Conservation (phyloP, 495 filamentous ascomycete species). For the Tetracladium setigerum region DNA sequence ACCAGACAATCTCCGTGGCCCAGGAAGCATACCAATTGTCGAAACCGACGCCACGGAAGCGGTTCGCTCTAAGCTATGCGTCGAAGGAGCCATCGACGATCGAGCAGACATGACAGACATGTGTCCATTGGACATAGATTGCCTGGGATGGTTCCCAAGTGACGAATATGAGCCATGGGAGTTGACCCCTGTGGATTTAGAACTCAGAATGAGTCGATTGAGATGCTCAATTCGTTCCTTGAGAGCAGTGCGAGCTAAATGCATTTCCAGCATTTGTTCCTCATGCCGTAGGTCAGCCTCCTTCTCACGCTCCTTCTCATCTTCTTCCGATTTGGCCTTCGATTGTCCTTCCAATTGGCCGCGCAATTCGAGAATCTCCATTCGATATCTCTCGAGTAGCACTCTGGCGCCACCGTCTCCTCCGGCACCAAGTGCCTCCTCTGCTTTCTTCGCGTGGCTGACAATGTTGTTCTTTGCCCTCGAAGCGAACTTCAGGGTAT, state of each 20-base stretch:
- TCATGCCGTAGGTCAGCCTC: slow-evolving; percentile 81
- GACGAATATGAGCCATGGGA: slow-evolving; percentile 61
- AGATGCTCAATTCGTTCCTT: slow-evolving; percentile 98
- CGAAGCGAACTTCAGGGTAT: slow-evolving; percentile 94
- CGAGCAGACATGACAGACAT: slow-evolving; percentile 47
- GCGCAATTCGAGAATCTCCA: slow-evolving; percentile 84
- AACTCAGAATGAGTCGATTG: slow-evolving; percentile 89
- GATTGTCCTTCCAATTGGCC: slow-evolving; percentile 74
- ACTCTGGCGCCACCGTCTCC: slow-evolving; percentile 79
- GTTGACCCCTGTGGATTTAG: slow-evolving; percentile 93
- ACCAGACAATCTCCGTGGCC: slow-evolving; percentile 25
- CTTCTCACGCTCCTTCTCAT: slow-evolving; percentile 66
- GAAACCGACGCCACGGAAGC: slow-evolving; percentile 61
- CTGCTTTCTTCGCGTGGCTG: slow-evolving; percentile 91
- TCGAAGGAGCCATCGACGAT: slow-evolving; percentile 70
- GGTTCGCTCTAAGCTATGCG: slow-evolving; percentile 50
- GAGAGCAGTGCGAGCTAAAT: slow-evolving; percentile 86
- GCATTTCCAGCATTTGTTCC: slow-evolving; percentile 97
- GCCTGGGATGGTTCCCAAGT: slow-evolving; percentile 60
- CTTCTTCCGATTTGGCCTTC: slow-evolving; percentile 57
- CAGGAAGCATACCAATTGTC: slow-evolving; percentile 38
- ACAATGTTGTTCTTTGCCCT: slow-evolving; percentile 96
- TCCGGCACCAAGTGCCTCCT: slow-evolving; percentile 72
- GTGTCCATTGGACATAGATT: slow-evolving; percentile 41
- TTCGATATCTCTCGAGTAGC: slow-evolving; percentile 83